A percentile compares a stretch with the other conserved stretches of the same genome.
phyloP scores from a whole-genome alignment of 345 rosid species.

The Citrus australasica region DNA sequence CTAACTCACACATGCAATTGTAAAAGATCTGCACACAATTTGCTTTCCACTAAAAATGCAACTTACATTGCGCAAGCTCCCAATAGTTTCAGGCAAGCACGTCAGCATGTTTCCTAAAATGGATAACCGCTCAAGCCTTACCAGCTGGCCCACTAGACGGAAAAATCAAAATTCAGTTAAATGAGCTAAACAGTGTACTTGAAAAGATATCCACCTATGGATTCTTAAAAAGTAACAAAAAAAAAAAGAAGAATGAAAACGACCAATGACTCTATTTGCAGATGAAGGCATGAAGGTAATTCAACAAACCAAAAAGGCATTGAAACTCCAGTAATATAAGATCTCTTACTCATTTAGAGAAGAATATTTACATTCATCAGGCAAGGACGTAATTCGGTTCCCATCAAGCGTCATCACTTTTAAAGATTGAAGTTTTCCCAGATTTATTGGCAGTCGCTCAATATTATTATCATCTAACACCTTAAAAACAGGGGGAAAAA shows the following conservation, averaged over 20 bases:
- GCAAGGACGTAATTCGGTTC: slow-evolving; percentile 66
- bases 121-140: slow-evolving; percentile 81
- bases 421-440: slow-evolving; percentile 88
- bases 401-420: slow-evolving; percentile 87
- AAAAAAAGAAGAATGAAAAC: not conserved
- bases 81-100: slow-evolving; percentile 84
- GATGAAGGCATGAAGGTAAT: slow-evolving; percentile 7
- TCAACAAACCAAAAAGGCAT: slow-evolving; percentile 16
- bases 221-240: not conserved
- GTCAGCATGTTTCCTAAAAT: slow-evolving; percentile 67
- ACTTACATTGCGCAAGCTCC: slow-evolving; percentile 94
- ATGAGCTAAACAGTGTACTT: not conserved
- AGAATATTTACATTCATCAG: slow-evolving; percentile 86
- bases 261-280: not conserved
- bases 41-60: slow-evolving; percentile 11
- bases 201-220: not conserved
- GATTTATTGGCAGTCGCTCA: slow-evolving; percentile 63
- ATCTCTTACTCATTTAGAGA: slow-evolving; percentile 29
- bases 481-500: slow-evolving; percentile 33
- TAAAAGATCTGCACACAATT: not conserved
- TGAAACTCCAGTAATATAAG: slow-evolving; percentile 1
- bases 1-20: not conserved
- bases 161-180: slow-evolving; percentile 7
- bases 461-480: slow-evolving; percentile 66
- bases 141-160: slow-evolving; percentile 83